phyloP scores from a whole-genome alignment of 352 stramenopile species.

The Pythium rishiriense region DNA sequence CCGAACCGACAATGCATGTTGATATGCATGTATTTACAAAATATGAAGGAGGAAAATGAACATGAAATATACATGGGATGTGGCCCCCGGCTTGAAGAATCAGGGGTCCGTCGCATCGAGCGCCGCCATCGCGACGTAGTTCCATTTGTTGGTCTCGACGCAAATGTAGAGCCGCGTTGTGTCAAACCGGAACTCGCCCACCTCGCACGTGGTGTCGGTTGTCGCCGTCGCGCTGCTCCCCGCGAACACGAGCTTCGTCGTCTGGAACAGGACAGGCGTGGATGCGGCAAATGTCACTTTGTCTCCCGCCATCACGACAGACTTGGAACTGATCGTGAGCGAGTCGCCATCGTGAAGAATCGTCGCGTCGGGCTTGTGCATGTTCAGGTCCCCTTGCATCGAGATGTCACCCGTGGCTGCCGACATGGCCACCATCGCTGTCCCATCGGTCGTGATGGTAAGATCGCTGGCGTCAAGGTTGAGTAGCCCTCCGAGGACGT shows the following conservation, averaged over 20 bases:
- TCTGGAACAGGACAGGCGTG: background rate
- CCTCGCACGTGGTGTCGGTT: constrained; percentile 10
- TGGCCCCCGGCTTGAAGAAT: too few species aligned
- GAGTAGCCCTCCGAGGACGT: constrained; percentile 32
- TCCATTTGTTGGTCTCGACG: background rate
- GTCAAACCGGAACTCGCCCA: constrained; percentile 36
- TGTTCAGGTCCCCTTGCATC: constrained; percentile 28
- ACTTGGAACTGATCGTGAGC: constrained; percentile 33
- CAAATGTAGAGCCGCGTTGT: constrained; percentile 31
- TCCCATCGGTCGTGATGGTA: constrained; percentile 15
- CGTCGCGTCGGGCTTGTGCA: constrained; percentile 22
- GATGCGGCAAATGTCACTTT: background rate
- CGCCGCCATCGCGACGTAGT: constrained; percentile 5
- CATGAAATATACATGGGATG: constrained; percentile 2
- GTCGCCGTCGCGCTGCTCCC: constrained; percentile 11
- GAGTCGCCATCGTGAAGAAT: constrained; percentile 37
- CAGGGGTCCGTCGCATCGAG: background rate
- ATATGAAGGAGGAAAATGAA: background rate
- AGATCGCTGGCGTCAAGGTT: constrained; percentile 25
- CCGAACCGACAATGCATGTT: background rate
- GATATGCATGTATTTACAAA: background rate
- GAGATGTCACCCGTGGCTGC: constrained; percentile 30
- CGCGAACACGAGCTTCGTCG: constrained; percentile 26
- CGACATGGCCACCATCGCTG: constrained; percentile 24
- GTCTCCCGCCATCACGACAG: constrained; percentile 15